These are phyloP conservation scores for Boletus patriciae DNA, from an alignment of 768 basidiomycete species.

Conservation along the genomic window DNA sequence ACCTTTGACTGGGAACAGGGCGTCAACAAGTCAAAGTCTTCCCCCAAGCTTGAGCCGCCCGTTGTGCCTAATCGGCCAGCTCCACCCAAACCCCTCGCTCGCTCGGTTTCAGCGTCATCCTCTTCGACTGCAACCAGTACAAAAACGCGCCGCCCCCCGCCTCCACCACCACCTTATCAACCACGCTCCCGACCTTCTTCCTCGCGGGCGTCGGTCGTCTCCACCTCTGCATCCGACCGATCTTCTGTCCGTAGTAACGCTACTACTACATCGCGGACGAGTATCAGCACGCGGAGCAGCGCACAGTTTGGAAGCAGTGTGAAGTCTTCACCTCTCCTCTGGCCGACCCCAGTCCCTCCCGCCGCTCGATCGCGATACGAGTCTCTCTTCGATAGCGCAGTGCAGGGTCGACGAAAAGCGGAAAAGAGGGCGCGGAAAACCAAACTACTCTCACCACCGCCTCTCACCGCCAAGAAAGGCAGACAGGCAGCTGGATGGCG, in stretches of 20 bases:
- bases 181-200: conserved; percentile 34
- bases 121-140: conserved; percentile 39
- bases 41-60: conserved; percentile 39
- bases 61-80: conserved; percentile 48
- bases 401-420: conserved; percentile 48
- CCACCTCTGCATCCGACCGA: conserved; percentile 51
- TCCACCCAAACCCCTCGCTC: conserved; percentile 31
- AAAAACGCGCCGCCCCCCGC: conserved; percentile 40
- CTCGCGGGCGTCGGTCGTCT: conserved; percentile 38
- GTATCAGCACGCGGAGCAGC: conserved; percentile 34
- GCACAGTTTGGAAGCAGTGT: conserved; percentile 18
- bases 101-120: conserved; percentile 38
- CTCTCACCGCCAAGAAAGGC: conserved; percentile 41
- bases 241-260: conserved; percentile 58
- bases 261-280: conserved; percentile 42
- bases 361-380: conserved; percentile 68
- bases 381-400: conserved; percentile 59
- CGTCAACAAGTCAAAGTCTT: conserved; percentile 34
- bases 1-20: conserved; percentile 53
- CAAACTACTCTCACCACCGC: conserved; percentile 34
- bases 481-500: conserved; percentile 73
- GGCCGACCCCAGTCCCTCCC: conserved; percentile 68
- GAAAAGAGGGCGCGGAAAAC: conserved; percentile 29
- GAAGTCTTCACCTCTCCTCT: conserved; percentile 37
- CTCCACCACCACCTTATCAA: conserved; percentile 37